Conservation (phyloP, 73 alveolate genomes). For the Strombidium stylifer region DNA sequence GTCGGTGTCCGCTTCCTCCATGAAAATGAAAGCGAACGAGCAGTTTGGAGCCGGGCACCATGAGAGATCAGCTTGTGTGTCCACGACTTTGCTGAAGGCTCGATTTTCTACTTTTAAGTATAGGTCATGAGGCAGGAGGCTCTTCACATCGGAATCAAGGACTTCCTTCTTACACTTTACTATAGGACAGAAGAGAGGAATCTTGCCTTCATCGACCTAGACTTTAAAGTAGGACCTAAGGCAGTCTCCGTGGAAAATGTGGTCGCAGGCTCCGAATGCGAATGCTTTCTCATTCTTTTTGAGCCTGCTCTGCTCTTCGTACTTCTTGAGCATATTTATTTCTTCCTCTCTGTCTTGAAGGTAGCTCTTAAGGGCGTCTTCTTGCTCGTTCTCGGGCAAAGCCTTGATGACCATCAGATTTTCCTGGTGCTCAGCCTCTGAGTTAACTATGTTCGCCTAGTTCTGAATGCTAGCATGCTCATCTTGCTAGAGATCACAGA, state of each 20-base stretch:
- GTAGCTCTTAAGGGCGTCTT: no score
- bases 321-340: neutral
- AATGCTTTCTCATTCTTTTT: neutral
- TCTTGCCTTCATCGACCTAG: neutral
- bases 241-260: neutral
- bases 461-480: no score
- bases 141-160: neutral
- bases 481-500: no score
- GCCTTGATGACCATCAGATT: no score
- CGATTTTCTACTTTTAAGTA: neutral
- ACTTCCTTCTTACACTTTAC: neutral
- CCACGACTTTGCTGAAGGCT: neutral
- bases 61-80: conserved; percentile 18
- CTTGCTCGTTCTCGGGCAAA: no score
- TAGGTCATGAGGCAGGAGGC: neutral
- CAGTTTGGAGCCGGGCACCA: conserved; percentile 69
- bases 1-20: conserved; percentile 30
- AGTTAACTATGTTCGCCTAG: no score
- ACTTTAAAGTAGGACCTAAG: neutral
- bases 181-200: neutral
- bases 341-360: neutral
- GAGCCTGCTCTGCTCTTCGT: neutral
- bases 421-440: no score
- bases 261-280: neutral
- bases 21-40: conserved; percentile 46